Evolutionary conservation across 495 filamentous ascomycete genomes (phyloP).

Genomic region (Penicillium ucsense): DNA sequence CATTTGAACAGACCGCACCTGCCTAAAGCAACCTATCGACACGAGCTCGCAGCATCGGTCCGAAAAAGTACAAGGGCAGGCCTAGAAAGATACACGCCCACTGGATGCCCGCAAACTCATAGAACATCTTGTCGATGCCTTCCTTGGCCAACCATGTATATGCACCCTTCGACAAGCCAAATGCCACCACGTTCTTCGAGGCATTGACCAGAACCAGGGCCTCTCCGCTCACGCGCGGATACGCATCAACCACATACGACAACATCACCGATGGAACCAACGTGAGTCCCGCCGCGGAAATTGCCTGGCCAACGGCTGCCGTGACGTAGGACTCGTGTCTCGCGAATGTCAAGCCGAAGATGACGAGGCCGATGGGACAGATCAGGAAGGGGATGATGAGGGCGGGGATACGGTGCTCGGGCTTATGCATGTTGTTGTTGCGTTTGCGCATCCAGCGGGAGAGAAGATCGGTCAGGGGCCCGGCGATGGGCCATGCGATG

Average conservation of each 20-base stretch:
- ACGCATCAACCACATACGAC: slow-evolving; percentile 25
- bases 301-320: slow-evolving; percentile 19
- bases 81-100: slow-evolving; percentile 25
- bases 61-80: slow-evolving; percentile 24
- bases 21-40: slow-evolving; percentile 12
- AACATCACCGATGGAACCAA: slow-evolving; percentile 24
- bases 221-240: slow-evolving; percentile 19
- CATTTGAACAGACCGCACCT: no score
- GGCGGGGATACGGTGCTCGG: slow-evolving; percentile 23
- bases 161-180: slow-evolving; percentile 21
- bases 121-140: slow-evolving; percentile 29
- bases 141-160: slow-evolving; percentile 21
- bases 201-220: slow-evolving; percentile 27
- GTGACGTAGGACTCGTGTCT: slow-evolving; percentile 11
- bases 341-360: slow-evolving; percentile 20
- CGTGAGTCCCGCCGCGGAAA: slow-evolving; percentile 15
- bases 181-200: slow-evolving; percentile 32
- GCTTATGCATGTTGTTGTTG: slow-evolving; percentile 19
- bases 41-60: slow-evolving; percentile 19
- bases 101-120: slow-evolving; percentile 27
- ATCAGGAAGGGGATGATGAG: slow-evolving; percentile 22
- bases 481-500: slow-evolving; percentile 22
- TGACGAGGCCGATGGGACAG: slow-evolving; percentile 18
- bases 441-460: slow-evolving; percentile 20
- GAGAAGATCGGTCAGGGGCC: slow-evolving; percentile 21